These are phyloP conservation scores for Leishmania arabica DNA, from an alignment of 208 protist genomes.

Conservation along the genomic window DNA sequence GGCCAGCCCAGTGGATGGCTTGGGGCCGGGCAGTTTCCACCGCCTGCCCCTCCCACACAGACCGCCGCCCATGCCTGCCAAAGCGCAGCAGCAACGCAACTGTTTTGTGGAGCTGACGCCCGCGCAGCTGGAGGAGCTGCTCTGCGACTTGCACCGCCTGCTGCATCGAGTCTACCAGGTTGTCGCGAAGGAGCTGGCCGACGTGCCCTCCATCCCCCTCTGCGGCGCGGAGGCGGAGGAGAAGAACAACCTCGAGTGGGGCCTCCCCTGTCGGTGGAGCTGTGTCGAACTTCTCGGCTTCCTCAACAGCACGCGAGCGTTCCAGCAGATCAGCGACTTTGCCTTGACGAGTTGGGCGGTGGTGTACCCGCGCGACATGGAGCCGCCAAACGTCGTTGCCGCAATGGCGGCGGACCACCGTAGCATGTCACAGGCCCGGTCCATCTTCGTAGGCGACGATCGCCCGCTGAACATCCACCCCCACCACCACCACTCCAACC, in stretches of 20 bases:
- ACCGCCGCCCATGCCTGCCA: background rate
- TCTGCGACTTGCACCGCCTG: conserved; percentile 16
- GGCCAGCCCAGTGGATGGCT: background rate
- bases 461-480: background rate
- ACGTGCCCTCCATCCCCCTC: conserved; percentile 4
- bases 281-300: conserved; percentile 43
- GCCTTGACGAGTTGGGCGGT: conserved; percentile 48
- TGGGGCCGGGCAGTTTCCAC: too few species aligned
- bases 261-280: conserved; percentile 28
- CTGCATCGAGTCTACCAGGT: conserved; percentile 14
- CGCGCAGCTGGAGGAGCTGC: conserved; percentile 19
- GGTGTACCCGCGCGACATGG: conserved; percentile 25
- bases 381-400: conserved; percentile 16
- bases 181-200: conserved; percentile 10
- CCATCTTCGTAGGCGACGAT: conserved; percentile 8
- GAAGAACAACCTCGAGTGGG: background rate
- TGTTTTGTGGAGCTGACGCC: conserved; percentile 19
- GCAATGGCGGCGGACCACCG: background rate
- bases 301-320: conserved; percentile 39
- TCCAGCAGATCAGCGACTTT: conserved; percentile 55
- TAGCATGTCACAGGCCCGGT: background rate
- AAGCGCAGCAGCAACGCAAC: conserved; percentile 10
- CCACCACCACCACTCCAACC: background rate
- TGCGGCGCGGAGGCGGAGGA: conserved; percentile 4
- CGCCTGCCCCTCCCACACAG: background rate